Percentiles rank a stretch among this genome's conserved stretches.
phyloP scores from a whole-genome alignment of 78 protist genomes.

The Emiliania huxleyi region DNA sequence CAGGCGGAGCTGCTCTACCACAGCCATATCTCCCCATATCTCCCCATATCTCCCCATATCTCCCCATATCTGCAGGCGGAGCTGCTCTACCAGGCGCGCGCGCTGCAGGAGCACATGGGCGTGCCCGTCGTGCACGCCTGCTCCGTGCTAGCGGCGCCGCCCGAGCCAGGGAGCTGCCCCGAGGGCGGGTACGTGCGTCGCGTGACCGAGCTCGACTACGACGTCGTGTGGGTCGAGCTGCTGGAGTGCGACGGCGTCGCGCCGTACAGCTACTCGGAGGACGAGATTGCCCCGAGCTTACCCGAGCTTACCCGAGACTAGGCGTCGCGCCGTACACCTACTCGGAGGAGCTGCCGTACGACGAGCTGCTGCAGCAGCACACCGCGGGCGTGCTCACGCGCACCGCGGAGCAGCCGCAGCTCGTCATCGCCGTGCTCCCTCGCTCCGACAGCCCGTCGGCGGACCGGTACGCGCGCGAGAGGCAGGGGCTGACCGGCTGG shows the following conservation, averaged over 20 bases:
- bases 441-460: constrained; percentile 16
- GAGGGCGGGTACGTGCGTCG: neutral
- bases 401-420: neutral
- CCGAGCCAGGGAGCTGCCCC: neutral
- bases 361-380: constrained; percentile 13
- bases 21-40: too few relatives aligned
- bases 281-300: too few relatives aligned
- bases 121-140: constrained; percentile 5
- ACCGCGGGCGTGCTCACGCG: neutral
- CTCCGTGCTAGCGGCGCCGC: neutral
- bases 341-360: constrained; percentile 19
- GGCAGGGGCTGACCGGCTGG: neutral
- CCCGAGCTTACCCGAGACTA: too few relatives aligned
- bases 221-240: neutral
- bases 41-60: too few relatives aligned
- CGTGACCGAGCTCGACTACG: neutral
- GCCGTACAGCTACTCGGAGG: too few relatives aligned
- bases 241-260: neutral
- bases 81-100: neutral
- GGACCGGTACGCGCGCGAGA: neutral
- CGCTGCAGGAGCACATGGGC: neutral
- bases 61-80: too few relatives aligned
- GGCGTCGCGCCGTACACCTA: constrained; percentile 29
- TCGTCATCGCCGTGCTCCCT: neutral
- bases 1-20: too few relatives aligned